Conservation (phyloP, 2,329 filamentous ascomycete species). For the Gnomoniopsis smithogilvyi region DNA sequence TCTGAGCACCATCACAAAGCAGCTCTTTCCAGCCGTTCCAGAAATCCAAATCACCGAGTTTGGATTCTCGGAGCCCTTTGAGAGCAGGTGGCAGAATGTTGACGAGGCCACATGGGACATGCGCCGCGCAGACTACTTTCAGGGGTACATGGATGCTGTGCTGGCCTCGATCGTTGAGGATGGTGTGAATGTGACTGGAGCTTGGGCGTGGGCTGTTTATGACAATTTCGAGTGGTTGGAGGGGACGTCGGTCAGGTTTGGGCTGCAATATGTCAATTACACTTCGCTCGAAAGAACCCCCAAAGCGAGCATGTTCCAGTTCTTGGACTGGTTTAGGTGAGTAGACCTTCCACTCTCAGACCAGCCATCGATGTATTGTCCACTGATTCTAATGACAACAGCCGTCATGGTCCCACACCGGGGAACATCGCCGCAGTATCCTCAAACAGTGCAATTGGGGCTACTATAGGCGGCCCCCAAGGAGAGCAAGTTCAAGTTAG, state of each 20-base stretch:
- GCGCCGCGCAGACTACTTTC: constrained; percentile 4
- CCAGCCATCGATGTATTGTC: neutral
- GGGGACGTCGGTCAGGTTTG: constrained; percentile 2
- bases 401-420: neutral
- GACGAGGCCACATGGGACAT: constrained; percentile 3
- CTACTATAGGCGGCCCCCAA: neutral
- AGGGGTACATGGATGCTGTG: constrained; percentile 4
- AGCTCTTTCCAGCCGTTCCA: constrained; percentile 1
- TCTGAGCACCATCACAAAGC: constrained; percentile 7
- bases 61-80: constrained; percentile 1
- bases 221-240: constrained; percentile 10
- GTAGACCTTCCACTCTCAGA: neutral
- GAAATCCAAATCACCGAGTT: constrained; percentile 10
- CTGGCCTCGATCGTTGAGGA: neutral
- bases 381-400: neutral
- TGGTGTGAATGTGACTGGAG: constrained; percentile 7
- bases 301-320: constrained; percentile 6
- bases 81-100: neutral
- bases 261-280: constrained; percentile 11
- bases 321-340: constrained; percentile 5
- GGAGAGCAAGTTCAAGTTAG: too few relatives aligned
- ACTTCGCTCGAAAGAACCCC: constrained; percentile 2
- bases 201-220: constrained; percentile 6
- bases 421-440: neutral
- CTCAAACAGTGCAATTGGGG: neutral